Conservation (phyloP, 148 eudicot species). For the Nepenthes gracilis region DNA sequence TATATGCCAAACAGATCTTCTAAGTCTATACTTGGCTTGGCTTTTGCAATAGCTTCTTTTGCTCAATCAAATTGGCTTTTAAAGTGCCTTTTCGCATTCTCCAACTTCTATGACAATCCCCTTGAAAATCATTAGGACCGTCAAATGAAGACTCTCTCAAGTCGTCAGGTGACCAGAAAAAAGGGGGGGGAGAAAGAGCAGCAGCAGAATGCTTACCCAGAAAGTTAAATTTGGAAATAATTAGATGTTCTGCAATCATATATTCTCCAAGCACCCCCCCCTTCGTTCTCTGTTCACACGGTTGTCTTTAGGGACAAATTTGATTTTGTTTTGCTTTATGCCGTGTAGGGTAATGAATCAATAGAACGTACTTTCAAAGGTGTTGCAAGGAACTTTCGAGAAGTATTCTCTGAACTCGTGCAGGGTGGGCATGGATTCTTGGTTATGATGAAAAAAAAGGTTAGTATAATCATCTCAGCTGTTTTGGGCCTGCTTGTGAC, state of each 20-base stretch:
- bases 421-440: constrained; percentile 95
- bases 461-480: constrained; percentile 78
- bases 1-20: no score
- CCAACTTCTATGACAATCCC: no score
- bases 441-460: constrained; percentile 99
- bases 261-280: not conserved
- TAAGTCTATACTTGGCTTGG: no score
- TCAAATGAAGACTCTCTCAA: no score
- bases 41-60: not conserved
- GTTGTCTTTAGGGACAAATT: not conserved
- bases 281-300: not conserved
- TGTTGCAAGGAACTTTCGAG: constrained; percentile 95
- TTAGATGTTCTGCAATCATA: no score
- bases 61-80: not conserved
- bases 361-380: constrained; percentile 99
- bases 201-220: no score
- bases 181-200: no score
- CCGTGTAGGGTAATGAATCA: constrained; percentile 80
- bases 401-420: constrained; percentile 94
- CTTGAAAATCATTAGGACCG: no score
- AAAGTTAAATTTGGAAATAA: no score
- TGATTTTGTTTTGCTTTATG: not conserved
- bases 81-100: no score
- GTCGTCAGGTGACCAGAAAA: no score
- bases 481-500: not conserved